Percentiles rank a stretch among this genome's conserved stretches.
phyloP scores from a whole-genome alignment of 306 rosid species.

The Cucumis sativus region Cucumber_9930_V3 NC_026660.2:2113001-2113500 shows the following conservation, averaged over 20 bases:
- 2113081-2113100: neutral
- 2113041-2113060: slow-evolving; percentile 92
- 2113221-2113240: neutral
- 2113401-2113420: neutral
- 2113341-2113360: neutral
- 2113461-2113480: neutral
- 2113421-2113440: neutral
- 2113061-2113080: slow-evolving; percentile 39
- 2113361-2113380: neutral
- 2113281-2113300: neutral
- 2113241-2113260: neutral
- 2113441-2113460: neutral
- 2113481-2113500: neutral
- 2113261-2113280: neutral
- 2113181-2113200: too few relatives aligned
- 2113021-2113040: slow-evolving; percentile 85
- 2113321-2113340: neutral
- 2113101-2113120: neutral
- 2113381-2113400: neutral
- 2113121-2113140: neutral
- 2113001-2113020: slow-evolving; percentile 94
- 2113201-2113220: too few relatives aligned
- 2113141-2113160: neutral
- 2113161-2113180: neutral
- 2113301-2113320: neutral